phyloP scores from a whole-genome alignment of 768 basidiomycete species.

The Suillus americanus region DNA sequence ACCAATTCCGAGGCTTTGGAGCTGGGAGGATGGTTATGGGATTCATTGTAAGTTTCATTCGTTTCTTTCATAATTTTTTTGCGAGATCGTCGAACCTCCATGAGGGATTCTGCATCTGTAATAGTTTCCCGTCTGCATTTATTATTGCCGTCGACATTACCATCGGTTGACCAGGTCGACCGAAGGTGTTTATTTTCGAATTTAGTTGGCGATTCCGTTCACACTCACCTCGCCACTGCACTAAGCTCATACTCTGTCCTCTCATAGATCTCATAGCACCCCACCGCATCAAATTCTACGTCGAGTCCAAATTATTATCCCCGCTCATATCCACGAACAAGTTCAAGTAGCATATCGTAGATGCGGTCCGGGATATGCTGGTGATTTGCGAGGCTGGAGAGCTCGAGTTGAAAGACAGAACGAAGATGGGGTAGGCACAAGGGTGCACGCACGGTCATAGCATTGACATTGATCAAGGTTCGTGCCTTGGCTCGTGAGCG shows the following conservation, averaged over 20 bases:
- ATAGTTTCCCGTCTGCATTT: not conserved
- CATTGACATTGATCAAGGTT: not conserved
- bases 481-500: not conserved
- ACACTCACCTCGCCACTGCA: not conserved
- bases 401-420: not conserved
- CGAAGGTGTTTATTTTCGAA: conserved; percentile 15
- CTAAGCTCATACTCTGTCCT: conserved; percentile 16
- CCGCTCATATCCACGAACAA: conserved; percentile 64
- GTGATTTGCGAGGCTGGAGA: conserved; percentile 38
- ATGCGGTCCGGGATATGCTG: conserved; percentile 72
- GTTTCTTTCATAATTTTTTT: not conserved
- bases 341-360: conserved; percentile 62
- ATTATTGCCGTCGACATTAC: not conserved
- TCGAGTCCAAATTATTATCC: conserved; percentile 84
- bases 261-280: conserved; percentile 78
- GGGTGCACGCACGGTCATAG: not conserved
- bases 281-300: conserved; percentile 83
- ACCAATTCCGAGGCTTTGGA: conserved; percentile 85
- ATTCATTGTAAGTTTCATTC: conserved; percentile 73
- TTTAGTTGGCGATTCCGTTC: not conserved
- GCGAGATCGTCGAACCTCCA: not conserved
- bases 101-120: not conserved
- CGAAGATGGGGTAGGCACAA: no score
- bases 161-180: not conserved
- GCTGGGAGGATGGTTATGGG: conserved; percentile 87